Evolutionary conservation across 306 rosid genomes (phyloP).

Genomic region (Lablab purpureus): DNA sequence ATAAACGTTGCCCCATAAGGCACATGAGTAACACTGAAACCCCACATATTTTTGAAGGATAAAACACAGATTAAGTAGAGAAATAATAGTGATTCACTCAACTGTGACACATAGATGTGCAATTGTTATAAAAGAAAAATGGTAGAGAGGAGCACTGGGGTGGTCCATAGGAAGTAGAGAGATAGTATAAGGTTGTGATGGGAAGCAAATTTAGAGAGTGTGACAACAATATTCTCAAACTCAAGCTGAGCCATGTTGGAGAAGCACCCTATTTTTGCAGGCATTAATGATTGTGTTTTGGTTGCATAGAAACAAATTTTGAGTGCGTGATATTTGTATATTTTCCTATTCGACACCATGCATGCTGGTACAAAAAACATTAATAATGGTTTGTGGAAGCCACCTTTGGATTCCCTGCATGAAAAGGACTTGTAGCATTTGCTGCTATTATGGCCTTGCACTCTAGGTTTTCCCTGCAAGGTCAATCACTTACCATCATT

Average conservation of each 20-base stretch:
- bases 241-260: background rate
- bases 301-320: slow-evolving; percentile 37
- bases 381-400: slow-evolving; percentile 40
- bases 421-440: slow-evolving; percentile 56
- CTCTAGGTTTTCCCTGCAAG: slow-evolving; percentile 31
- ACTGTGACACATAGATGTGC: slow-evolving; percentile 28
- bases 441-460: slow-evolving; percentile 34
- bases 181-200: slow-evolving; percentile 15
- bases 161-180: slow-evolving; percentile 29
- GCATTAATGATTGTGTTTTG: slow-evolving; percentile 36
- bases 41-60: slow-evolving; percentile 20
- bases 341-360: slow-evolving; percentile 39
- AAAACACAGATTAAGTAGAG: slow-evolving; percentile 40
- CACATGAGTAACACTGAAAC: slow-evolving; percentile 53
- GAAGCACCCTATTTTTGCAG: slow-evolving; percentile 24
- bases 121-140: too few species aligned
- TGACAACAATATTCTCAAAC: slow-evolving; percentile 46
- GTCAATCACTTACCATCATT: slow-evolving; percentile 36
- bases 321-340: slow-evolving; percentile 38
- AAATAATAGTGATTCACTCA: too few species aligned
- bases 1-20: slow-evolving; percentile 42
- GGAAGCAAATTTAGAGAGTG: slow-evolving; percentile 44
- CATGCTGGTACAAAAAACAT: slow-evolving; percentile 42
- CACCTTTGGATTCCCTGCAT: slow-evolving; percentile 62
- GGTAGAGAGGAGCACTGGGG: too few species aligned